Evolutionary conservation across 345 rosid species (phyloP).

Genomic region (Populus simonii): DNA sequence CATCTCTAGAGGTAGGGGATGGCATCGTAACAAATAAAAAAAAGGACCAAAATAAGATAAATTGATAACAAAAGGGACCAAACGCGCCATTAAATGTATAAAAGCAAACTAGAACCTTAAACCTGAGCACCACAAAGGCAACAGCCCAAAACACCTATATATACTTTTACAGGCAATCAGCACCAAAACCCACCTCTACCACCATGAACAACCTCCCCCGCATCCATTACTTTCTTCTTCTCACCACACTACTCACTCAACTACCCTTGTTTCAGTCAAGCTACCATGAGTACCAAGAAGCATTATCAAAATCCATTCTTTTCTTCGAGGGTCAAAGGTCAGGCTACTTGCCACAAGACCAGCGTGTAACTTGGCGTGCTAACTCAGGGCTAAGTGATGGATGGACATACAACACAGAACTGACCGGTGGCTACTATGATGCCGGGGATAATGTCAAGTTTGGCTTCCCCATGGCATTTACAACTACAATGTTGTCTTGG

Average conservation of each 20-base stretch:
- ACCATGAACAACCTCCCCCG: slow-evolving; percentile 7
- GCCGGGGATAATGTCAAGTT: slow-evolving; percentile 96
- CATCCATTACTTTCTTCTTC: background rate
- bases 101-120: background rate
- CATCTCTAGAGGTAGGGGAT: background rate
- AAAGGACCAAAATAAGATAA: background rate
- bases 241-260: background rate
- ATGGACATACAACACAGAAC: slow-evolving; percentile 55
- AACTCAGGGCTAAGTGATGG: slow-evolving; percentile 83
- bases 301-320: slow-evolving; percentile 80
- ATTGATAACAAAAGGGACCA: background rate
- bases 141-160: background rate
- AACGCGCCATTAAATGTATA: background rate
- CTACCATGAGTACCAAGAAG: slow-evolving; percentile 67
- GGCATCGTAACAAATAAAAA: no score
- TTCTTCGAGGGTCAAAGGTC: slow-evolving; percentile 98
- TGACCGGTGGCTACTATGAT: slow-evolving; percentile 89
- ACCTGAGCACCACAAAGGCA: background rate
- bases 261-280: slow-evolving; percentile 17
- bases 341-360: slow-evolving; percentile 70
- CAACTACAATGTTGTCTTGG: slow-evolving; percentile 87
- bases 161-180: background rate
- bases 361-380: slow-evolving; percentile 62
- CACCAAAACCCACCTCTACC: background rate
- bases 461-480: slow-evolving; percentile 92